phyloP scores from a whole-genome alignment of 2,329 filamentous ascomycete species.

The Cladophialophora carrionii region DNA sequence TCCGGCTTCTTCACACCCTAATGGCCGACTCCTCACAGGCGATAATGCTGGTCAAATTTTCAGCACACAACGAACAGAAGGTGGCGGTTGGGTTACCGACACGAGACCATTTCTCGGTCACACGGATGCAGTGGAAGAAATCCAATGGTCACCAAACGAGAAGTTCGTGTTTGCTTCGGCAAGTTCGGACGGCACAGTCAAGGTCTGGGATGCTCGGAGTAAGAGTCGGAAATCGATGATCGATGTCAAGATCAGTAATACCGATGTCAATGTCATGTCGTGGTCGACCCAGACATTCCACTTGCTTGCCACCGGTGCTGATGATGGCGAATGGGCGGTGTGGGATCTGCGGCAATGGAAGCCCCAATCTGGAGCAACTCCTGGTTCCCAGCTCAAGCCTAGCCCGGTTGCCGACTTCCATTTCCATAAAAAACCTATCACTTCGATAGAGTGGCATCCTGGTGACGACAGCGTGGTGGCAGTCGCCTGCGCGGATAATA shows the following conservation, averaged over 20 bases:
- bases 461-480: conserved; percentile 95
- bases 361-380: conserved; percentile 56
- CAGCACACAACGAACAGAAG: conserved; percentile 80
- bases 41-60: conserved; percentile 91
- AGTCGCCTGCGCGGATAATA: conserved; percentile 90
- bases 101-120: conserved; percentile 82
- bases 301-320: conserved; percentile 86
- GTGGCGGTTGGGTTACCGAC: conserved; percentile 87
- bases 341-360: conserved; percentile 98
- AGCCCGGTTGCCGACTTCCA: conserved; percentile 88
- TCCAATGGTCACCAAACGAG: conserved; percentile 96
- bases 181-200: conserved; percentile 90
- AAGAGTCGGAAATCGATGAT: conserved; percentile 88
- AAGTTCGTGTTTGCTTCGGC: conserved; percentile 92
- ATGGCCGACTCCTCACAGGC: conserved; percentile 85
- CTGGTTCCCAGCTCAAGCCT: conserved; percentile 57
- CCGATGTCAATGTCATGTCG: conserved; percentile 94
- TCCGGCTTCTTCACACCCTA: conserved; percentile 64
- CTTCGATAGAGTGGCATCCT: conserved; percentile 94
- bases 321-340: conserved; percentile 91
- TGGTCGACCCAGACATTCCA: conserved; percentile 90
- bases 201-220: conserved; percentile 91
- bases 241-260: conserved; percentile 77
- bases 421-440: conserved; percentile 97
- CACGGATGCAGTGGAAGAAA: conserved; percentile 82